Base-by-base conservation (phyloP, 2,329 filamentous ascomycete species). In the Ceratocystis huliohia region DNA sequence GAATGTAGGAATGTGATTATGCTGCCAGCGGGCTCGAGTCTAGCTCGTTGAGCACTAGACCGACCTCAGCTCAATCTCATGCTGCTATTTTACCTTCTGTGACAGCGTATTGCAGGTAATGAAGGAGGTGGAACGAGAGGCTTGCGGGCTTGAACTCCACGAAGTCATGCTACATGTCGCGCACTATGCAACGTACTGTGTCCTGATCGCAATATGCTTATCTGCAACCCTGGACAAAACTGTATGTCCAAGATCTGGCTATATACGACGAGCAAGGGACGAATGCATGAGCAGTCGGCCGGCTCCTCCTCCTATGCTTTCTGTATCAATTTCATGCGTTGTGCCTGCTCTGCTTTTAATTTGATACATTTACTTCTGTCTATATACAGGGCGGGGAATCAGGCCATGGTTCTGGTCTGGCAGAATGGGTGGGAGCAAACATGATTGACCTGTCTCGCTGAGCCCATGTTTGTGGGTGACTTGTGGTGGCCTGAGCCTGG, bases 311-410 rank as follows among this genome's bases (percentile, higher is more conserved):
- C 28, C 17, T 13, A 7, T n/a, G 53, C 17, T 15, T 30, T 13
- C 28, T 57, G 53, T 17, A 30, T 57, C 53, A 13, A 57, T 33
- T 57, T 57, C 53, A 57, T 57, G 53, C 53, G 28, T n/a, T 25
- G 7, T 20, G 53, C 7, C 25, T 17, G 25, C 53, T 33, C 53
- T 33, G 25, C 28, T 20, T n/a, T 57, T n/a, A 37, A 37, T 13
- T 33, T 33, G 33, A 37, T 37, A 2, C 33, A 37, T 37, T 37
- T 53, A 13, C 20, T 20, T 7, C 8, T 53, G 25, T 48, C 45
- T 48, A 4, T 25, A 20, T 53, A 30, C 28, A 57, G n/a, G 28
- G 53, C 28, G 53, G 15, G 53, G 28, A 57, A 57, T 57, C 53
- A 57, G 53, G n/a, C 28, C 53, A 57, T 33, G 28, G 53, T 13